These are phyloP conservation scores for Yamadazyma takamatsuzukensis DNA, from an alignment of 805 yeast genomes.

Conservation along the genomic window DNA sequence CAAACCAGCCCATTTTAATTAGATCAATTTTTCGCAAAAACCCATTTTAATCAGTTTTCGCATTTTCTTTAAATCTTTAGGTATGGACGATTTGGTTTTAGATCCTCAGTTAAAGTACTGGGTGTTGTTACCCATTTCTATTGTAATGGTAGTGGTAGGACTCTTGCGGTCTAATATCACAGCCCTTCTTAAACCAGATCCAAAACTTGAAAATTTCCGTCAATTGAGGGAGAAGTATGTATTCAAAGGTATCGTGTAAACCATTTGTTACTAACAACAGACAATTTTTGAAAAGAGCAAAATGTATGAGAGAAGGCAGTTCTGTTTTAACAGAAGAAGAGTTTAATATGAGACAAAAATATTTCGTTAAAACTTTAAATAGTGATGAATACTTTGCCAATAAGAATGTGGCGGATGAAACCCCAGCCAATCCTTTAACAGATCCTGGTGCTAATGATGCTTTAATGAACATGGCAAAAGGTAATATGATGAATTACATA, in stretches of 20 bases:
- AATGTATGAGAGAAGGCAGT: slow-evolving; percentile 53
- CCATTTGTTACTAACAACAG: slow-evolving; percentile 13
- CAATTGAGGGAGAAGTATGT: slow-evolving; percentile 38
- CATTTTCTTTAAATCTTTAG: background rate
- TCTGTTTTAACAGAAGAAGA: slow-evolving; percentile 48
- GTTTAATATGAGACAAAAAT: slow-evolving; percentile 50
- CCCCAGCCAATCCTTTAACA: slow-evolving; percentile 56
- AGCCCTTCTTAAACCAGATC: slow-evolving; percentile 53
- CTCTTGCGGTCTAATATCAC: slow-evolving; percentile 69
- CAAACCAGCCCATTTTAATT: slow-evolving; percentile 42
- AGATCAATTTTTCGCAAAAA: background rate
- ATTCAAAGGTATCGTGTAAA: background rate
- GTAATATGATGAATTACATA: slow-evolving; percentile 75
- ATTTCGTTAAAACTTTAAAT: slow-evolving; percentile 45
- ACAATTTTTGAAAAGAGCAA: slow-evolving; percentile 59
- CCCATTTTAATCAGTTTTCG: background rate
- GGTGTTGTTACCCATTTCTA: slow-evolving; percentile 87
- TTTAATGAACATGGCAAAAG: slow-evolving; percentile 72
- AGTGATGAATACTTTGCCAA: slow-evolving; percentile 56
- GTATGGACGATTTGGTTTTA: slow-evolving; percentile 37
- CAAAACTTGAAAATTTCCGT: slow-evolving; percentile 50
- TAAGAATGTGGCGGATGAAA: slow-evolving; percentile 32
- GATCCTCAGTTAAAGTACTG: slow-evolving; percentile 84
- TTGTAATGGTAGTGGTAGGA: slow-evolving; percentile 88
- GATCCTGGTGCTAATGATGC: slow-evolving; percentile 73